These are phyloP conservation scores for Jasminum sambac DNA, from an alignment of 257 asterid genomes.

Conservation along the genomic window DNA sequence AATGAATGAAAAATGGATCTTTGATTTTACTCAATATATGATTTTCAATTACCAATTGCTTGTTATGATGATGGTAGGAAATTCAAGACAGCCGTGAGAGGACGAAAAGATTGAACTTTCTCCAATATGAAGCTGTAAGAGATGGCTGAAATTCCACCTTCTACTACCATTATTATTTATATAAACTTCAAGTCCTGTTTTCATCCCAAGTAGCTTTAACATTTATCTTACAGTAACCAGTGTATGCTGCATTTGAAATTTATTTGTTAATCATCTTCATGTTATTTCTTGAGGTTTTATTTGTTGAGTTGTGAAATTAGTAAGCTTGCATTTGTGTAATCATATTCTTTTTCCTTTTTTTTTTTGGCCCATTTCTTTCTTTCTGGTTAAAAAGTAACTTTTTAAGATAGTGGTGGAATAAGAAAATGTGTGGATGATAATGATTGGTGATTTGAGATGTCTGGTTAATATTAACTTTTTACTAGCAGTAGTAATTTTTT, in stretches of 20 bases:
- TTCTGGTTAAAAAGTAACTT: too few relatives aligned
- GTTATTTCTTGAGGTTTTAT: neutral
- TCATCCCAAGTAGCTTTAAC: neutral
- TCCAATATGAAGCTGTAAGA: conserved; percentile 88
- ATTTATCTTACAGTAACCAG: neutral
- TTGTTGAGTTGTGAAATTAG: neutral
- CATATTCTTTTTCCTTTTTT: too few relatives aligned
- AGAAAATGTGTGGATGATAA: too few relatives aligned
- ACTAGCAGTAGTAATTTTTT: too few relatives aligned
- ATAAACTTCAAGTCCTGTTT: neutral
- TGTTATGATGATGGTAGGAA: conserved; percentile 50
- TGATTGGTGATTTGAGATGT: too few relatives aligned
- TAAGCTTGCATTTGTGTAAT: neutral
- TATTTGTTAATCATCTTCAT: neutral
- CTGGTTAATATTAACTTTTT: too few relatives aligned
- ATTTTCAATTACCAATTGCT: conserved; percentile 10
- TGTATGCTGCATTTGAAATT: neutral
- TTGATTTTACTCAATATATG: neutral
- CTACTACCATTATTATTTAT: neutral
- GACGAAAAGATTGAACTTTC: conserved; percentile 67
- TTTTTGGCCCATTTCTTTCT: too few relatives aligned
- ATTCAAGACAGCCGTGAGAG: conserved; percentile 61
- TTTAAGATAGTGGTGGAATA: too few relatives aligned
- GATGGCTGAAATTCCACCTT: conserved; percentile 19
- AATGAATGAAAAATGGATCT: neutral